phyloP scores from a whole-genome alignment of 2,329 filamentous ascomycete genomes.

The Colletotrichum sp. region DNA sequence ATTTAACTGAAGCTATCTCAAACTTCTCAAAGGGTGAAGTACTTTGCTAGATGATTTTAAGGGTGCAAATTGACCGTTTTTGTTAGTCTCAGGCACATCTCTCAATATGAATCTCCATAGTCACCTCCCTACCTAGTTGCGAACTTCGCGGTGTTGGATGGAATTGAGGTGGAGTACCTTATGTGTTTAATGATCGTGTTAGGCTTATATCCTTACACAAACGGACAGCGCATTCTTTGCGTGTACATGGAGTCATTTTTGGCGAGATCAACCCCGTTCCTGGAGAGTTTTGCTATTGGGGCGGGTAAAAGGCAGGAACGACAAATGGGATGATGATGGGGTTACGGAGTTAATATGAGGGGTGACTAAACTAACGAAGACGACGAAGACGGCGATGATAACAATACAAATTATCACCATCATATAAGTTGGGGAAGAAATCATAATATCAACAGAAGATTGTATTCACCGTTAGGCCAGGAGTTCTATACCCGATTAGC shows the following conservation, averaged over 20 bases:
- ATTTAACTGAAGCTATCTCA: not conserved
- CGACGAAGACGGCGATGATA: too few relatives aligned
- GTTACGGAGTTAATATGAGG: fast-evolving
- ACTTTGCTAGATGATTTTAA: too few relatives aligned
- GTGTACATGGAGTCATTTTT: too few relatives aligned
- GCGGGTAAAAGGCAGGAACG: too few relatives aligned
- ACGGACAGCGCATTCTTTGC: too few relatives aligned
- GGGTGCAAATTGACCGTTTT: too few relatives aligned
- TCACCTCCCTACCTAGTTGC: not conserved
- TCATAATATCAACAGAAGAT: fast-evolving
- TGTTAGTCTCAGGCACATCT: not conserved
- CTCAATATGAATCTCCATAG: not conserved
- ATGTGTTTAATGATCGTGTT: not conserved
- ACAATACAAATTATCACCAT: fast-evolving
- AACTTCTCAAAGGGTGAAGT: not conserved
- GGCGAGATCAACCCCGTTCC: too few relatives aligned
- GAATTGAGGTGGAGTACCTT: too few relatives aligned
- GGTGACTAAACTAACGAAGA: fast-evolving
- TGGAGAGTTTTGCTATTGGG: too few relatives aligned
- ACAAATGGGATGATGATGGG: fast-evolving
- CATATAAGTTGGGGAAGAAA: too few relatives aligned
- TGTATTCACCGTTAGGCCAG: fast-evolving
- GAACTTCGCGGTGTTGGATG: not conserved
- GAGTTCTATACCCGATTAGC: fast-evolving
- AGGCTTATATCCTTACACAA: not conserved